A percentile compares a stretch with the other conserved stretches of the same genome.
Conservation (phyloP, 1,284 basidiomycete genomes). For the Naganishia albida region DNA sequence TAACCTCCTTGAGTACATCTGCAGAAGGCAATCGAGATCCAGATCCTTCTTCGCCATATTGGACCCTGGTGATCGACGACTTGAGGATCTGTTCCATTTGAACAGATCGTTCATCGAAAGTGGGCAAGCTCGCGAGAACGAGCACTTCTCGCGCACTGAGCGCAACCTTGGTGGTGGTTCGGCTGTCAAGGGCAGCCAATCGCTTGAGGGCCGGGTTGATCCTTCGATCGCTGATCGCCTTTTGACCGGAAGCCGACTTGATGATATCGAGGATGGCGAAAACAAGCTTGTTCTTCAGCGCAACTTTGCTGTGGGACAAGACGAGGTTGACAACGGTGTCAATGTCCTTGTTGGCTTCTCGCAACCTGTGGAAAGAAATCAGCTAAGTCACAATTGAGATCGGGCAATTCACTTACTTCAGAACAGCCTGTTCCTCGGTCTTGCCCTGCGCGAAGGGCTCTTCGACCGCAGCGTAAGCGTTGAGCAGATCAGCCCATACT, state of each 20-base stretch:
- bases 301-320: constrained; percentile 92
- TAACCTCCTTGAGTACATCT: constrained; percentile 87
- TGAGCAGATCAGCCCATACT: constrained; percentile 50
- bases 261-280: constrained; percentile 83
- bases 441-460: constrained; percentile 81
- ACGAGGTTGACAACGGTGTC: constrained; percentile 86
- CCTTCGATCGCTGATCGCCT: constrained; percentile 54
- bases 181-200: constrained; percentile 74
- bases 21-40: constrained; percentile 68
- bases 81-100: constrained; percentile 96
- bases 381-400: neutral
- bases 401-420: constrained; percentile 56
- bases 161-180: constrained; percentile 79
- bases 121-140: constrained; percentile 93
- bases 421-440: constrained; percentile 84
- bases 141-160: constrained; percentile 97
- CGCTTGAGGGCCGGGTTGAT: constrained; percentile 49
- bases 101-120: constrained; percentile 85
- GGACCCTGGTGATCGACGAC: constrained; percentile 78
- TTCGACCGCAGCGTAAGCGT: constrained; percentile 67
- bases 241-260: constrained; percentile 68
- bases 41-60: constrained; percentile 82
- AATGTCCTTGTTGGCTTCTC: constrained; percentile 90
- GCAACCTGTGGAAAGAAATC: constrained; percentile 56
- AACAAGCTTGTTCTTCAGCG: constrained; percentile 87